A percentile compares a stretch with the other conserved stretches of the same genome.
Evolutionary conservation across 164 flowering plant genomes (phyloP).

Genomic region (Berberis vulgaris): DNA sequence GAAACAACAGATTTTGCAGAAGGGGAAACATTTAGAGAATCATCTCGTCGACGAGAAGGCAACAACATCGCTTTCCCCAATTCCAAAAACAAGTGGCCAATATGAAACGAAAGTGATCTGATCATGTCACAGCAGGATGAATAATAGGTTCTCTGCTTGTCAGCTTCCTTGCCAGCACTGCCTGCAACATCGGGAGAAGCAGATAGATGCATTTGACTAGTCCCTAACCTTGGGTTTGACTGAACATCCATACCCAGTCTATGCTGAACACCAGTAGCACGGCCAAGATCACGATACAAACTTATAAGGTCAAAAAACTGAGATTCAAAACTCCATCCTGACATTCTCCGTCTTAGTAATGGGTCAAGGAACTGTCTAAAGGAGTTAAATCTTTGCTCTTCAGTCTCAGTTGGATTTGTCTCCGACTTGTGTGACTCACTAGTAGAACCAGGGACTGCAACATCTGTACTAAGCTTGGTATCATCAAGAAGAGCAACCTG

Average conservation of each 20-base stretch:
- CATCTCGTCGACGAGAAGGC: slow-evolving; percentile 93
- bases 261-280: slow-evolving; percentile 60
- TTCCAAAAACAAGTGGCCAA: slow-evolving; percentile 83
- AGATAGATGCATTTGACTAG: slow-evolving; percentile 29
- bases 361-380: slow-evolving; percentile 94
- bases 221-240: slow-evolving; percentile 39
- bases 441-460: slow-evolving; percentile 32
- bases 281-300: slow-evolving; percentile 78
- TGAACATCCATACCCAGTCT: slow-evolving; percentile 40
- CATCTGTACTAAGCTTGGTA: slow-evolving; percentile 51
- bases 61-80: slow-evolving; percentile 82
- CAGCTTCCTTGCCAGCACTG: slow-evolving; percentile 30
- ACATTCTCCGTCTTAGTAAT: slow-evolving; percentile 57
- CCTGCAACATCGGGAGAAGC: slow-evolving; percentile 36
- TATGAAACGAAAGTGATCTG: slow-evolving; percentile 75
- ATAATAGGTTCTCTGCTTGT: slow-evolving; percentile 65
- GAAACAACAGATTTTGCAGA: slow-evolving; percentile 75
- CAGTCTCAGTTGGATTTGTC: slow-evolving; percentile 34
- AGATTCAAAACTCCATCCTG: slow-evolving; percentile 88
- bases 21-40: slow-evolving; percentile 55
- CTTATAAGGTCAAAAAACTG: slow-evolving; percentile 86
- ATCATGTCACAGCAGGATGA: slow-evolving; percentile 88
- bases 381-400: slow-evolving; percentile 69
- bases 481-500: slow-evolving; percentile 88
- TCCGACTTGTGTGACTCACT: slow-evolving; percentile 42